Evolutionary conservation across 208 protist genomes (phyloP), one percentile per base, ranked within the genome.

Genomic region (Endotrypanum monterogeii): DNA sequence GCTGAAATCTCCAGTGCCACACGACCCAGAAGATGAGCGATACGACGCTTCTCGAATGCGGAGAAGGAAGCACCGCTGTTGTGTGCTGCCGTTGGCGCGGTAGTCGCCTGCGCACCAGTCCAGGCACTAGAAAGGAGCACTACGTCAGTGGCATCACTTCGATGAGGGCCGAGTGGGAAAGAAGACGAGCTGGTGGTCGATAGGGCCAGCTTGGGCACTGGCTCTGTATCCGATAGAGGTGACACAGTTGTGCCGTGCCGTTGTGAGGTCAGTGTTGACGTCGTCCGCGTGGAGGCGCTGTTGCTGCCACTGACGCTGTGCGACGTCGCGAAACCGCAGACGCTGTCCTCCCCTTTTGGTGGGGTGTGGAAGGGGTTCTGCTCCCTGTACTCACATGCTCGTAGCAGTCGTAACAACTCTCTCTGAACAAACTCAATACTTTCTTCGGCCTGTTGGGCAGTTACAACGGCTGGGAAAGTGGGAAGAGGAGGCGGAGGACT

Each of bases 11-110:
- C 89, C 37, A 87, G 78, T 35, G 85, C 85, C 11, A 86, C 66
- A 46, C 85, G 83, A n/a, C 84, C 89, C 44, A 93, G 75, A 44
- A 93, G 79, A 37, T 85, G 78, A 0, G 79, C 79, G 9, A 93
- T 78, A 51, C 89, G 86, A 66, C 76, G 70, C 12, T 80, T 71
- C 67, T 93, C 89, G 74, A 93, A 93, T 8, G 71, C 63, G n/a
- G 85, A 89, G 30, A 93, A 77, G 28, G 73, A 58, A 23, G 78
- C 20, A n/a, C 41, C 37, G 60, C 74, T 65, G 41, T 20, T 25
- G 35, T 37, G 18, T 18, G 28, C 50, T 18, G 32, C 66, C 18
- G 50, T 44, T 14, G 50, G 2, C 14, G 66, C 35, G 30, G 66
- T 11, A 32, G 3, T 52, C n/a, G 39, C 16, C 1, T 20, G 41